A percentile compares a stretch with the other conserved stretches of the same genome.
These are phyloP conservation scores for Xylaria sp. DNA, from an alignment of 2,329 filamentous ascomycete species.

Conservation along the genomic window DNA sequence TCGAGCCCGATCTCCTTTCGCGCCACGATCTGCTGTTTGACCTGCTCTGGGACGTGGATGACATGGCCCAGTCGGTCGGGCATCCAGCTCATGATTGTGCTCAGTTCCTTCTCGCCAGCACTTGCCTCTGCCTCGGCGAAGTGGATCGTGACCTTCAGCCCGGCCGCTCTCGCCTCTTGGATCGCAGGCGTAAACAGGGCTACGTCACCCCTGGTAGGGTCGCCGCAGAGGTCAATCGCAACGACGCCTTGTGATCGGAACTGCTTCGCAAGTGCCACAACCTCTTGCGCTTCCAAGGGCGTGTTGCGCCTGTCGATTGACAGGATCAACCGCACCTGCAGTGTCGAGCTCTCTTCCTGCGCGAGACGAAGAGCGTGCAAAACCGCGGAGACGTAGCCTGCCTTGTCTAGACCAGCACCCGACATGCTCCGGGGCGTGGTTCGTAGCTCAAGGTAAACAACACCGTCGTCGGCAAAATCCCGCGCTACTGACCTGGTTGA, in stretches of 20 bases:
- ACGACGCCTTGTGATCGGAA: slow-evolving; percentile 62
- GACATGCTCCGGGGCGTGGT: slow-evolving; percentile 73
- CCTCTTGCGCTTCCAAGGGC: slow-evolving; percentile 60
- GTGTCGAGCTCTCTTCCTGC: slow-evolving; percentile 35
- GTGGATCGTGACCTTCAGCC: slow-evolving; percentile 71
- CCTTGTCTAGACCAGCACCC: slow-evolving; percentile 56
- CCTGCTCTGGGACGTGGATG: slow-evolving; percentile 67
- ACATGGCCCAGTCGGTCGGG: slow-evolving; percentile 78
- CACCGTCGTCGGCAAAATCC: slow-evolving; percentile 70
- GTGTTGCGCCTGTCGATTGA: slow-evolving; percentile 72
- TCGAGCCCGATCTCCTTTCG: slow-evolving; percentile 65
- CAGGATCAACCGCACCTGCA: slow-evolving; percentile 70
- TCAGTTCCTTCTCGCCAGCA: slow-evolving; percentile 61
- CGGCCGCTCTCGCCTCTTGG: slow-evolving; percentile 53
- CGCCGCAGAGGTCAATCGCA: slow-evolving; percentile 77
- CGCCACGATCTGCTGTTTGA: slow-evolving; percentile 56
- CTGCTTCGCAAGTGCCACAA: slow-evolving; percentile 64
- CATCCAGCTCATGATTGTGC: slow-evolving; percentile 63
- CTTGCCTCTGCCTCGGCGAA: slow-evolving; percentile 72
- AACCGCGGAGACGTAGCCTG: slow-evolving; percentile 67
- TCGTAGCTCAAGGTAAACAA: slow-evolving; percentile 77
- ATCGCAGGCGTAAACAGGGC: slow-evolving; percentile 63
- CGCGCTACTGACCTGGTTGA: slow-evolving; percentile 67
- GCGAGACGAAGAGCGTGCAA: slow-evolving; percentile 59
- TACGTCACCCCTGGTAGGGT: slow-evolving; percentile 67